Evolutionary conservation across 768 basidiomycete genomes (phyloP), one percentile per base, ranked within the genome.

Genomic region (Boletus patriciae): DNA sequence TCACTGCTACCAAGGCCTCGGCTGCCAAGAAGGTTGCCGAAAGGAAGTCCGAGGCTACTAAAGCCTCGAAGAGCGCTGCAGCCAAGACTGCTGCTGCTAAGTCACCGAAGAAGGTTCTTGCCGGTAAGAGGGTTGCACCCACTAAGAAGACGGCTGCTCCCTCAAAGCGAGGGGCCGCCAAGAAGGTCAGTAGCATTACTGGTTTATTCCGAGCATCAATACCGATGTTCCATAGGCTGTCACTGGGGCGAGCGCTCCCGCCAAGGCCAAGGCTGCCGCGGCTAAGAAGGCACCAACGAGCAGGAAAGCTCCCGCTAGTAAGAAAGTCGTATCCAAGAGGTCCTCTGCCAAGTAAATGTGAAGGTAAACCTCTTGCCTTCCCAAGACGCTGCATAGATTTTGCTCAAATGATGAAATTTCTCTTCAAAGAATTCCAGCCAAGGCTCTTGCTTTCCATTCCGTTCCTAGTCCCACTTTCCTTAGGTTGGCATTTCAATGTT

Each of bases 91-190:
- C 51, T 8, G 53, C 50, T 21, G 36, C 59, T 23, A 70, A 69
- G 49, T 57, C 73, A 38, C 61, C 73, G 11, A 70, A 66, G 73
- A 74, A 74, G 50, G 54, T 64, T n/a, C 56, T 73, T 23, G 70
- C 71, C 11, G 64, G 70, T 36, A 73, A 63, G 65, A 72, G 58
- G 72, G 63, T 46, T 42, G 67, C 69, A 11, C 54, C 75, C 10
- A 47, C 61, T 29, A 82, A 80, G 74, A 80, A 80, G 70, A 68
- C 65, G 0, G 63, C 70, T 6, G 50, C 73, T 6, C 59, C 77
- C 34, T 72, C 80, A 45, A 83, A 80, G 68, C 76, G 83, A 34
- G 83, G 78, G 33, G 45, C 77, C 1, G 83, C 80, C 10, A 90
- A 89, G 79, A 90, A 88, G 83, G 85, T 85, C 43, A 37, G 62